Evolutionary conservation across 345 rosid species (phyloP).

Genomic region (Boechera retrofracta): DNA sequence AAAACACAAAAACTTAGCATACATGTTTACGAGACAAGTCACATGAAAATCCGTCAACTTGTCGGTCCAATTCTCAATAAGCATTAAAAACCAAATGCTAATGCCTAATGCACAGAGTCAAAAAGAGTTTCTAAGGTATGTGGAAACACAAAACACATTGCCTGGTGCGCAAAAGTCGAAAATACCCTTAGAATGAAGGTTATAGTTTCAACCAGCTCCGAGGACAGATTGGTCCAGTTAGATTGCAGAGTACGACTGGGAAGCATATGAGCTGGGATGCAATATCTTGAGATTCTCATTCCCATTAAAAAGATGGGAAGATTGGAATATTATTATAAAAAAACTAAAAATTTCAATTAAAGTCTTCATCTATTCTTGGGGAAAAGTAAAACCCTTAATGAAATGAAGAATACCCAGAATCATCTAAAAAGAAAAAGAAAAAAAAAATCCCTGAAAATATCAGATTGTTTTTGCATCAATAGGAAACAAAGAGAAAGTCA

Average conservation of each 20-base stretch:
- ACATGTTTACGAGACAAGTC: neutral
- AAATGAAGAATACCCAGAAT: conserved; percentile 33
- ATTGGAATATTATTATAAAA: neutral
- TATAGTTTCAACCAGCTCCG: neutral
- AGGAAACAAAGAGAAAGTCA: neutral
- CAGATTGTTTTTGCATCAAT: neutral
- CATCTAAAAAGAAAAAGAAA: neutral
- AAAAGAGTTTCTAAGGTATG: neutral
- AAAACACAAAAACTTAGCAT: neutral
- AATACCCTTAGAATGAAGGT: conserved; percentile 9
- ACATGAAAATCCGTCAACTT: conserved; percentile 17
- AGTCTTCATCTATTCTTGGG: conserved; percentile 21
- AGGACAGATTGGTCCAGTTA: conserved; percentile 33
- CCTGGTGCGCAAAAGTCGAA: neutral
- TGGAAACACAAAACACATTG: conserved; percentile 3
- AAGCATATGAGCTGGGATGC: conserved; percentile 49
- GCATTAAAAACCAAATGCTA: conserved; percentile 4
- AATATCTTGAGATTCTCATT: conserved; percentile 48
- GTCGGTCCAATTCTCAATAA: conserved; percentile 32
- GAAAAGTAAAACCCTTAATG: conserved; percentile 3
- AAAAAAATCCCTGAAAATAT: neutral
- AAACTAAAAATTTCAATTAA: conserved; percentile 14
- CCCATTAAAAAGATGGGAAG: conserved; percentile 33
- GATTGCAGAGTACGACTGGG: conserved; percentile 34
- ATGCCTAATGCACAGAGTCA: conserved; percentile 31